Base-by-base conservation (phyloP, 108 stramenopile species). In the Cyclostephanos tholiformis region DNA sequence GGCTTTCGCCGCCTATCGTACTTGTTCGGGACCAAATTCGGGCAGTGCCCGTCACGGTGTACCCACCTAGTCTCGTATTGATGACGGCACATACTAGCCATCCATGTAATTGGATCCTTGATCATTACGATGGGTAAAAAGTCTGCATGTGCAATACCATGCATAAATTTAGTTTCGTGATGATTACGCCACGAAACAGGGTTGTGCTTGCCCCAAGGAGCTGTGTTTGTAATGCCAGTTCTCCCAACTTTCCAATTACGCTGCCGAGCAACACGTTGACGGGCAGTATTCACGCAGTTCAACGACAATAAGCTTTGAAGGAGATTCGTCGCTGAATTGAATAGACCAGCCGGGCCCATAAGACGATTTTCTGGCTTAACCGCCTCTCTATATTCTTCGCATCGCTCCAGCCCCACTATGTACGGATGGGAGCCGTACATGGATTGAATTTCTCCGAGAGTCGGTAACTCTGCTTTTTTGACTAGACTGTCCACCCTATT, bases 131-230 rank as follows among this genome's bases (percentile, higher is more conserved):
- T 74, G 10, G 93, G 93, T 38, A 96, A 63, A 10, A 91, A 75
- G 11, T 82, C 49, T 23, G 72, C 46, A 76, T 67, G 66, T 16
- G 55, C 27, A 25, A 66, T 9, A 6, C 36, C 35, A 12, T 25
- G 25, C 23, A 51, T 36, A 17, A 22, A 22, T 58, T 53, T 65
- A 35, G 76, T 51, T 44, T 69, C 26, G 35, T 79, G 55, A 51
- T 69, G 76, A 46, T 73, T 77, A 50, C 59, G 74, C 87, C 59
- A 89, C 63, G 63, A 52, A 12, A 85, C 65, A 14, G 90, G 95
- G 50, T 86, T 88, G 69, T 96, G 95, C 67, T 96, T 92, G 10
- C 92, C 91, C 95, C 95, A 96, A 0, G 92, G 92, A 27, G 89
- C 90, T 80, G 89, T 87, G 75, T 55, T 20, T 19, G 53, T 35